Evolutionary conservation across 495 filamentous ascomycete species (phyloP).

Genomic region (Neohortaea acidophila): DNA sequence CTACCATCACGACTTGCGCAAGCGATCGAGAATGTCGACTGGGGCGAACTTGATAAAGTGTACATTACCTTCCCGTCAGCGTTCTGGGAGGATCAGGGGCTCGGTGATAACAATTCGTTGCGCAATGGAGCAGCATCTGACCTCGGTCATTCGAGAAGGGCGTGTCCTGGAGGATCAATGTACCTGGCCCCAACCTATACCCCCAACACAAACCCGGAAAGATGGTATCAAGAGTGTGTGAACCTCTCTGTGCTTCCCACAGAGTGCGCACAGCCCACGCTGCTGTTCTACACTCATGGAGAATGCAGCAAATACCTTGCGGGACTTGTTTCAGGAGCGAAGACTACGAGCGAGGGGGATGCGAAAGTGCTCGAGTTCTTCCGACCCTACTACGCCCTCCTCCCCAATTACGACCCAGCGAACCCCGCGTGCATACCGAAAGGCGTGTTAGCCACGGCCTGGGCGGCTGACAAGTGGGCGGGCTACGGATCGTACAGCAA

Average conservation of each 20-base stretch:
- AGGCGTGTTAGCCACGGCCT: slow-evolving; percentile 54
- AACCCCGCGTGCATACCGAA: slow-evolving; percentile 45
- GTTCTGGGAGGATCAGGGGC: slow-evolving; percentile 40
- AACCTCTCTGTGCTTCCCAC: slow-evolving; percentile 55
- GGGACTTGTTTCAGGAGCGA: slow-evolving; percentile 28
- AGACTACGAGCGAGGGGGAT: slow-evolving; percentile 29
- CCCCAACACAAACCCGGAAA: slow-evolving; percentile 40
- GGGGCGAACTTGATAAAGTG: slow-evolving; percentile 82
- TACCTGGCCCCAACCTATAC: slow-evolving; percentile 55
- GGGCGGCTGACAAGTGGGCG: slow-evolving; percentile 68
- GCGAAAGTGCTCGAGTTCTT: slow-evolving; percentile 45
- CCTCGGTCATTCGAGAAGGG: no score
- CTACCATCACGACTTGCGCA: slow-evolving; percentile 49
- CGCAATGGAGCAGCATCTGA: slow-evolving; percentile 22
- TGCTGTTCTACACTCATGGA: slow-evolving; percentile 87
- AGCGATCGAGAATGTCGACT: slow-evolving; percentile 67
- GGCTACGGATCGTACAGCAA: slow-evolving; percentile 86
- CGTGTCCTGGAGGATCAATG: slow-evolving; percentile 51
- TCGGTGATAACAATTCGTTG: not conserved
- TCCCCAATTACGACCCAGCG: slow-evolving; percentile 45
- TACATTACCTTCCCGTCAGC: slow-evolving; percentile 74
- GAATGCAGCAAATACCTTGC: slow-evolving; percentile 39
- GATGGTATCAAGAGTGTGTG: slow-evolving; percentile 67
- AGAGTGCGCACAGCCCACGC: slow-evolving; percentile 56
- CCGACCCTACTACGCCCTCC: slow-evolving; percentile 57